phyloP scores from a whole-genome alignment of 768 basidiomycete genomes.

The Boletellus ananas region DNA sequence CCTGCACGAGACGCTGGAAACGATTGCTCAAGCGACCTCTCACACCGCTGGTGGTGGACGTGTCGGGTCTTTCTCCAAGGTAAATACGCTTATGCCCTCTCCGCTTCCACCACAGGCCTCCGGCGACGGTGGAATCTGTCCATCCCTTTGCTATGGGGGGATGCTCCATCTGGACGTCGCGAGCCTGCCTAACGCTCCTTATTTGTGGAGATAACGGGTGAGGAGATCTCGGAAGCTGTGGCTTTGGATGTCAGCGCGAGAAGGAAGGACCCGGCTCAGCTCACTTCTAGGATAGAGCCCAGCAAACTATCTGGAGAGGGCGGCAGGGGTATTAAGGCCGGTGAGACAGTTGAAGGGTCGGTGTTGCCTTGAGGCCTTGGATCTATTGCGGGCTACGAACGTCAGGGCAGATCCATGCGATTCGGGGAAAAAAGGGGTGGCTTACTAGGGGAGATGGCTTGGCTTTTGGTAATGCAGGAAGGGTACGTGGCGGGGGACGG shows the following conservation, averaged over 20 bases:
- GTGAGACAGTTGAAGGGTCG: constrained; percentile 2
- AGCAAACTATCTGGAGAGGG: constrained; percentile 17
- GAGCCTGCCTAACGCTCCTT: not conserved
- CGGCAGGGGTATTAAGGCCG: constrained; percentile 21
- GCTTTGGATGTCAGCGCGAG: not conserved
- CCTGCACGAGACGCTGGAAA: constrained; percentile 18
- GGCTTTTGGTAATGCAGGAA: constrained; percentile 7
- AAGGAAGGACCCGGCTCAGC: not conserved
- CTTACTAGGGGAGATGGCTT: constrained; percentile 14
- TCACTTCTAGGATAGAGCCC: constrained; percentile 20
- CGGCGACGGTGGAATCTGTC: not conserved
- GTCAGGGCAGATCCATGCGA: not conserved
- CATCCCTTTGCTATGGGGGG: not conserved
- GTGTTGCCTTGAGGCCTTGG: constrained; percentile 2
- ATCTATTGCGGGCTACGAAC: constrained; percentile 7
- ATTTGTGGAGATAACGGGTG: constrained; percentile 2
- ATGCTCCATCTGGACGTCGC: constrained; percentile 8
- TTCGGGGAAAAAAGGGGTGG: not conserved
- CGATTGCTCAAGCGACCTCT: constrained; percentile 5
- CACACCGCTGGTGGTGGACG: not conserved
- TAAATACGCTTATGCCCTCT: not conserved
- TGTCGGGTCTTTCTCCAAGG: not conserved
- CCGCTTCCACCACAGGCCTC: constrained; percentile 13
- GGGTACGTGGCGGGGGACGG: constrained; percentile 10
- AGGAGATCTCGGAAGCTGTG: constrained; percentile 15